phyloP scores from a whole-genome alignment of 2,329 filamentous ascomycete species.

The Colletotrichum nymphaeae region DNA sequence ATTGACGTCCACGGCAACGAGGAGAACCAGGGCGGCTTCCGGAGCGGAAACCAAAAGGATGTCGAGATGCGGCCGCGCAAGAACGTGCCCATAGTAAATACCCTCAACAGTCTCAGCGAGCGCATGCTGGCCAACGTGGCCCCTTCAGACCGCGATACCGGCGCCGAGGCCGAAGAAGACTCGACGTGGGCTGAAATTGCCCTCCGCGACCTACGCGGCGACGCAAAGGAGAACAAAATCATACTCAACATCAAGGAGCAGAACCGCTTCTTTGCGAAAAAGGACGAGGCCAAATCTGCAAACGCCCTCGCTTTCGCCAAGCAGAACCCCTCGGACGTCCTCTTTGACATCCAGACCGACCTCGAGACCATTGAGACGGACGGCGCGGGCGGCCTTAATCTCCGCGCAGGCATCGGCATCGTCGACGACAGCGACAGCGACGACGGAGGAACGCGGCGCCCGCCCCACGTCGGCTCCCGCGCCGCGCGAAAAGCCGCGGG shows the following conservation, averaged over 20 bases:
- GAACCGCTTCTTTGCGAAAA: conserved; percentile 80
- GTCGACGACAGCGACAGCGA: conserved; percentile 78
- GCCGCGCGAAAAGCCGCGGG: conserved; percentile 73
- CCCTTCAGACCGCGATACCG: conserved; percentile 78
- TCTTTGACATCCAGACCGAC: conserved; percentile 73
- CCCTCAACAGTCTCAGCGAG: conserved; percentile 89
- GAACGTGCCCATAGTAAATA: conserved; percentile 89
- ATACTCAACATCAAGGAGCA: conserved; percentile 91
- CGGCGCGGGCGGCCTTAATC: conserved; percentile 63
- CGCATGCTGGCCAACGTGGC: conserved; percentile 92
- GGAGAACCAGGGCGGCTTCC: conserved; percentile 88
- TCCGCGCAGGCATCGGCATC: conserved; percentile 74
- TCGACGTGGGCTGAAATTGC: conserved; percentile 79
- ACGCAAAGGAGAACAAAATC: conserved; percentile 80
- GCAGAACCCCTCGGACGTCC: conserved; percentile 76
- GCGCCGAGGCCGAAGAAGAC: conserved; percentile 77
- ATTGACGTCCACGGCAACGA: conserved; percentile 96
- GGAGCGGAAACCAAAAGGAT: conserved; percentile 86
- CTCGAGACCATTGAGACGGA: conserved; percentile 64
- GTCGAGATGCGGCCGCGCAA: conserved; percentile 86
- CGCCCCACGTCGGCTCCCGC: conserved; percentile 75
- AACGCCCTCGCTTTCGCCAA: conserved; percentile 69
- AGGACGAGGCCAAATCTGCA: conserved; percentile 58
- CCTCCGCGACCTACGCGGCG: conserved; percentile 82
- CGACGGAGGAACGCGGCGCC: conserved; percentile 55